Conservation (phyloP, 2,329 filamentous ascomycete species). For the Alternaria sp. region DNA sequence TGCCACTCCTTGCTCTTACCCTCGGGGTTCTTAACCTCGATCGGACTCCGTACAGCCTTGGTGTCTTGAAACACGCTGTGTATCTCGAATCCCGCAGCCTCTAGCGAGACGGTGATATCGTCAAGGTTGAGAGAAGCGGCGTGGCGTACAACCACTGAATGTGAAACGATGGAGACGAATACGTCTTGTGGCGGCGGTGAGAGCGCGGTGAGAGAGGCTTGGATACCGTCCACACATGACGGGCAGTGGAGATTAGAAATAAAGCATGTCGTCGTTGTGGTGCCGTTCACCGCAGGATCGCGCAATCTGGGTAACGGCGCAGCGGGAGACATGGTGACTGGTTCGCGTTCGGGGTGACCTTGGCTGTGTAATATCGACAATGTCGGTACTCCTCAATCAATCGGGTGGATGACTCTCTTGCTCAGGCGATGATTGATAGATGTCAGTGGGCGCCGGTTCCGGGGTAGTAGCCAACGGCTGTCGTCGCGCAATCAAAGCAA, state of each 20-base stretch:
- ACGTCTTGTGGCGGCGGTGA: slow-evolving; percentile 62
- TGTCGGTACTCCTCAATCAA: slow-evolving; percentile 7
- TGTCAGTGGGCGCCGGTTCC: slow-evolving; percentile 5
- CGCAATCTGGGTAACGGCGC: slow-evolving; percentile 17
- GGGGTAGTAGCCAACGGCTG: slow-evolving; percentile 25
- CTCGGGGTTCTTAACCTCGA: slow-evolving; percentile 21
- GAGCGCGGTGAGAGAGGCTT: slow-evolving; percentile 60
- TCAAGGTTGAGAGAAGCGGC: slow-evolving; percentile 50
- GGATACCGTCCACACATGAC: slow-evolving; percentile 73
- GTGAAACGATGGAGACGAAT: slow-evolving; percentile 74
- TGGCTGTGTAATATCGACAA: slow-evolving; percentile 24
- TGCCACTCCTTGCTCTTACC: slow-evolving; percentile 37
- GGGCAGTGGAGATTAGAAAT: slow-evolving; percentile 80
- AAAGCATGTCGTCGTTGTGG: slow-evolving; percentile 63
- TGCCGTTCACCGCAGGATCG: slow-evolving; percentile 15
- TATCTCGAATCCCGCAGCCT: slow-evolving; percentile 66
- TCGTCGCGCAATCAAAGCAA: slow-evolving; percentile 28
- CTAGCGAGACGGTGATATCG: slow-evolving; percentile 55
- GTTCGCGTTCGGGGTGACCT: neutral
- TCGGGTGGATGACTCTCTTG: slow-evolving; percentile 6
- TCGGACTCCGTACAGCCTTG: slow-evolving; percentile 14
- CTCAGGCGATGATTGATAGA: slow-evolving; percentile 21
- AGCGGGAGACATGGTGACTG: slow-evolving; percentile 22
- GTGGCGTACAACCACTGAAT: slow-evolving; percentile 69
- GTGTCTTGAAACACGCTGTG: slow-evolving; percentile 54